phyloP scores from a whole-genome alignment of 2,329 filamentous ascomycete genomes.

The Pezizomycotina sp. region DNA sequence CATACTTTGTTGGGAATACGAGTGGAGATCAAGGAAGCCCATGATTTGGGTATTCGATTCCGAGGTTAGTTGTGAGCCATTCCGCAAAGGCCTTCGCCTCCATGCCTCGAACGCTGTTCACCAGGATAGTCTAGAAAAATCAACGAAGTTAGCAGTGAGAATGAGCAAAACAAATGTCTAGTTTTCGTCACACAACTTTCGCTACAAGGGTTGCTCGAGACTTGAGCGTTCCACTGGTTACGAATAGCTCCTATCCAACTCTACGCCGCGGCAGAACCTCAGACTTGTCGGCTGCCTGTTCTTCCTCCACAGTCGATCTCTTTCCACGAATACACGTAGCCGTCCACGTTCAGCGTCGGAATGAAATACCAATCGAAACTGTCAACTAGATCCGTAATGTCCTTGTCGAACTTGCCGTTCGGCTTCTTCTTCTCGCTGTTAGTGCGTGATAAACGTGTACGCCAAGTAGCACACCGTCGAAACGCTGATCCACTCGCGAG shows the following conservation, averaged over 20 bases:
- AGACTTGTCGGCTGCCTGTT: slow-evolving; percentile 70
- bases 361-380: slow-evolving; percentile 78
- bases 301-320: slow-evolving; percentile 87
- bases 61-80: slow-evolving; percentile 64
- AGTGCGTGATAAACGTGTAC: slow-evolving; percentile 70
- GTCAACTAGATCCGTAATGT: slow-evolving; percentile 60
- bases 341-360: slow-evolving; percentile 81
- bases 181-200: slow-evolving; percentile 38
- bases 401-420: slow-evolving; percentile 19
- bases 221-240: slow-evolving; percentile 65
- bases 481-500: slow-evolving; percentile 89
- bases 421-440: slow-evolving; percentile 47
- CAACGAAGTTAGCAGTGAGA: not conserved
- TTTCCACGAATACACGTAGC: slow-evolving; percentile 89
- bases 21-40: slow-evolving; percentile 80
- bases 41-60: slow-evolving; percentile 58
- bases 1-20: slow-evolving; percentile 65
- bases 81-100: slow-evolving; percentile 60
- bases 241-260: slow-evolving; percentile 73
- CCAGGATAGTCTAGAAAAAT: slow-evolving; percentile 49
- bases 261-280: slow-evolving; percentile 69
- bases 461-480: slow-evolving; percentile 83
- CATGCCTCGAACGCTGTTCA: slow-evolving; percentile 65
- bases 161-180: slow-evolving; percentile 2
- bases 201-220: slow-evolving; percentile 65